Percentiles rank a stretch among this genome's conserved stretches.
These are phyloP conservation scores for Chenopodium suecicum DNA, from an alignment of 148 eudicot species.

Conservation along the genomic window DNA sequence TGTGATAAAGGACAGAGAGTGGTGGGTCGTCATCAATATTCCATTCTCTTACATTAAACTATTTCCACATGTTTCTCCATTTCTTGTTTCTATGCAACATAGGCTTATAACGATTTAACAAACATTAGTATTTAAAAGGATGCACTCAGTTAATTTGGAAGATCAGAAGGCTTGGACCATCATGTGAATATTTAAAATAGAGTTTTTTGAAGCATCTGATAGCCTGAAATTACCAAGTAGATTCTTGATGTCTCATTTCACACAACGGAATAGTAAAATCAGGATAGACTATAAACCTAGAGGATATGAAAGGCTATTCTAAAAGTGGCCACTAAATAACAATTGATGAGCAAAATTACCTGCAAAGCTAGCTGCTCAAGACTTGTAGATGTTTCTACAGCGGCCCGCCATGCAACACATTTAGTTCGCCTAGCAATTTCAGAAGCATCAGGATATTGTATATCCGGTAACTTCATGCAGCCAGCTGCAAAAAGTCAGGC, in stretches of 20 bases:
- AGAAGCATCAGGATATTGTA: conserved; percentile 64
- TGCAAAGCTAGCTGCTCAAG: conserved; percentile 91
- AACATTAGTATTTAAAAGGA: background rate
- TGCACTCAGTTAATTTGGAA: background rate
- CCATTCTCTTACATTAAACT: too few species aligned
- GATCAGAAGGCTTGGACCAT: too few species aligned
- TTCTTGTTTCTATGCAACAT: too few species aligned
- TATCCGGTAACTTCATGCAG: conserved; percentile 61
- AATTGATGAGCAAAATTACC: conserved; percentile 37
- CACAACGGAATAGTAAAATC: background rate
- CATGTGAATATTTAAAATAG: background rate
- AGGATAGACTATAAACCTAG: background rate
- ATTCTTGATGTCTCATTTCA: conserved; percentile 3
- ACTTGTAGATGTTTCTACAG: conserved; percentile 65
- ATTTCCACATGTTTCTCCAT: too few species aligned
- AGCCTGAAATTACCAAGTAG: background rate
- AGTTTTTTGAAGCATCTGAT: background rate
- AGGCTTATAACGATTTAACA: too few species aligned
- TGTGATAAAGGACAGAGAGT: too few species aligned
- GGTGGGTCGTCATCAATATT: too few species aligned
- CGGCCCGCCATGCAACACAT: conserved; percentile 71
- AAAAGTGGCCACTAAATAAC: background rate
- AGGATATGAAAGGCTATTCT: background rate
- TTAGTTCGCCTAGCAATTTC: conserved; percentile 69
- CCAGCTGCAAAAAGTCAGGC: conserved; percentile 58